Evolutionary conservation across 176 grass and related monocot genomes (phyloP), one percentile per base, ranked within the genome.

Genomic region (Cenchrus fungigraminus): DNA sequence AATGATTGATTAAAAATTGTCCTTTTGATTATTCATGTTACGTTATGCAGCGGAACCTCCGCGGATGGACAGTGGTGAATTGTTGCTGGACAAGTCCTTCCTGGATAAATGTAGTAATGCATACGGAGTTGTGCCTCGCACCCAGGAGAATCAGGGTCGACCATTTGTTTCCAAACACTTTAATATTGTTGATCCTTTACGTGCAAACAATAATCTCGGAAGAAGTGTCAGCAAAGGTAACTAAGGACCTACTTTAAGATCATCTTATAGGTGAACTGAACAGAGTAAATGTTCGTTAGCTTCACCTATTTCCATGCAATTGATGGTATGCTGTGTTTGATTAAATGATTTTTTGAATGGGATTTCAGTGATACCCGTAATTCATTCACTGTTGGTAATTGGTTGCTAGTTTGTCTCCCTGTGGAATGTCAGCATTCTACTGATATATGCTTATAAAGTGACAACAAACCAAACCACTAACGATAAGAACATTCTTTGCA

Each of bases 211-310:
- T 71, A 98, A 98, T 63, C 95, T 98, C 9, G 95, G 95, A 79
- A 94, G 92, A 78, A 95, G 95, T 91, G 92, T 98, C 68, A 95
- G 89, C 80, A 95, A 95, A 95, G 95, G 95, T 98, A 90, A 73
- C 25, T 64, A 34, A 76, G 47, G 70, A 53, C 32, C 68, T 71
- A 13, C 16, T 47, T 70, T 45, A 40, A 40, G 37, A 68, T 72
- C 76, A 53, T 34, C 42, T 56, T 90, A 74, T 42, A 65, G 56
- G 60, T 74, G 75, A 85, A 74, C 34, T 8, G 20, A 79, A 13
- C 54, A 75, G 80, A 74, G 61, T 83, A 63, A 28, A 69, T 79
- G 29, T 55, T 58, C 25, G 14, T 65, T 76, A 15, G 28, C 71
- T 83, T 83, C 34, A 45, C 9, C 12, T 68, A 51, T 83, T 84